phyloP scores from a whole-genome alignment of 2,329 filamentous ascomycete species.

The Westerdykella sp. region DNA sequence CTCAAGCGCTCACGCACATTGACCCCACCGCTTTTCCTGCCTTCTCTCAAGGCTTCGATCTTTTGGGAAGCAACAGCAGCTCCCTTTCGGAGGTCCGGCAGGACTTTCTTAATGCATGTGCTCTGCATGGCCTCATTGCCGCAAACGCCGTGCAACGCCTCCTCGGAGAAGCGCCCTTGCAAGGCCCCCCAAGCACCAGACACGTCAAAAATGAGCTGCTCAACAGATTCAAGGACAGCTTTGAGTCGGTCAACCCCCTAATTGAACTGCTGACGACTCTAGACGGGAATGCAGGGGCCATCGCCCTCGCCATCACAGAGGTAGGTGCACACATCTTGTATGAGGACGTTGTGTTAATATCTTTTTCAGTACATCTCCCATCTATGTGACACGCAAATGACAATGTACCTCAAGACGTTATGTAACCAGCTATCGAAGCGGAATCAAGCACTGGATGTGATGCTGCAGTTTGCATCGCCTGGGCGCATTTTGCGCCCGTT shows the following conservation, averaged over 20 bases:
- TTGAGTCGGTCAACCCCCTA: conserved; percentile 67
- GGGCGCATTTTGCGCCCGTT: conserved; percentile 65
- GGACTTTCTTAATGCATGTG: conserved; percentile 86
- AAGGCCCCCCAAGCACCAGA: conserved; percentile 66
- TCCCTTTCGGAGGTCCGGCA: conserved; percentile 63
- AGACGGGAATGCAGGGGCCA: conserved; percentile 85
- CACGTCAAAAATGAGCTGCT: conserved; percentile 75
- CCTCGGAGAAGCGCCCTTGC: conserved; percentile 76
- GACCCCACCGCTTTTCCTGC: conserved; percentile 59
- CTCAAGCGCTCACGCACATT: conserved; percentile 57
- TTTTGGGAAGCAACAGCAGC: conserved; percentile 49
- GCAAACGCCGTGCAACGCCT: conserved; percentile 72
- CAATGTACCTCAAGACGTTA: conserved; percentile 69
- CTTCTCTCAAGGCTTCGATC: conserved; percentile 58
- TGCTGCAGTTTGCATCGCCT: conserved; percentile 68
- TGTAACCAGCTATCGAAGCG: conserved; percentile 69
- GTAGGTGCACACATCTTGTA: conserved; percentile 15
- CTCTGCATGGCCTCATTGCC: conserved; percentile 76
- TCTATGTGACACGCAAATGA: conserved; percentile 67
- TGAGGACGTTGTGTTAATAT: conserved; percentile 4
- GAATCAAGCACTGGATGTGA: conserved; percentile 64
- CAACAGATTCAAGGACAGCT: conserved; percentile 68
- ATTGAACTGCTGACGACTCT: conserved; percentile 80
- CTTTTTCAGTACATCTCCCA: conserved; percentile 56
- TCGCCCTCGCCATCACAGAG: conserved; percentile 60